These are phyloP conservation scores for Cucurbita moschata DNA, from an alignment of 306 rosid species.

Conservation along the genomic window DNA sequence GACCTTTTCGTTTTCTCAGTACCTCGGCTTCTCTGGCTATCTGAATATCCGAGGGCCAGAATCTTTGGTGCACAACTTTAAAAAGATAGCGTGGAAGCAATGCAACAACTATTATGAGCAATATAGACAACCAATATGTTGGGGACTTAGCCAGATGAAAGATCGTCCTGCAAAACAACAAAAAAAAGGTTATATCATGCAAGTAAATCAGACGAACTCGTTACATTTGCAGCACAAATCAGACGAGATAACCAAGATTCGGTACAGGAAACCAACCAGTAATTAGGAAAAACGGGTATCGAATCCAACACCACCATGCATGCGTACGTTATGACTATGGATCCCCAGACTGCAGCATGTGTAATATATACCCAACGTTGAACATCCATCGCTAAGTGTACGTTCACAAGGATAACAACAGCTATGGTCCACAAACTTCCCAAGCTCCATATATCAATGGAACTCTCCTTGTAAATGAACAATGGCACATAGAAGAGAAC, in stretches of 20 bases:
- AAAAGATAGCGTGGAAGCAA: constrained; percentile 76
- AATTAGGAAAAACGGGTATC: constrained; percentile 66
- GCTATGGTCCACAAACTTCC: constrained; percentile 97
- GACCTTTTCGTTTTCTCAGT: constrained; percentile 16
- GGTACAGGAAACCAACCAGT: constrained; percentile 48
- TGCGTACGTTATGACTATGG: constrained; percentile 67
- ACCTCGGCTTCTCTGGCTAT: constrained; percentile 71
- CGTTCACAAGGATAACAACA: constrained; percentile 82
- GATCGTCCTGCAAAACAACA: constrained; percentile 52
- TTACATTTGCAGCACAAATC: constrained; percentile 6
- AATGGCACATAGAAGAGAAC: constrained; percentile 69
- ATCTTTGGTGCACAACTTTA: constrained; percentile 50
- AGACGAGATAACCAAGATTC: not conserved
- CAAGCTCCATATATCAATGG: constrained; percentile 89
- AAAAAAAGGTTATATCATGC: not conserved
- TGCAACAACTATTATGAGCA: constrained; percentile 56
- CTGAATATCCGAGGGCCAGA: constrained; percentile 91
- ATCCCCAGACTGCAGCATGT: constrained; percentile 90
- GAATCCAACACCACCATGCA: constrained; percentile 84
- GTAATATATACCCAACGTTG: constrained; percentile 67
- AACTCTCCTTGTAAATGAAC: constrained; percentile 64
- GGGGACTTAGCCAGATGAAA: constrained; percentile 58
- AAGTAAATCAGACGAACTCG: not conserved
- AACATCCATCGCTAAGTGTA: constrained; percentile 90
- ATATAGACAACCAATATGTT: constrained; percentile 67